phyloP scores from a whole-genome alignment of 371 early-diverging fungal genomes.

The Paraphysoderma sedebokerense region DNA sequence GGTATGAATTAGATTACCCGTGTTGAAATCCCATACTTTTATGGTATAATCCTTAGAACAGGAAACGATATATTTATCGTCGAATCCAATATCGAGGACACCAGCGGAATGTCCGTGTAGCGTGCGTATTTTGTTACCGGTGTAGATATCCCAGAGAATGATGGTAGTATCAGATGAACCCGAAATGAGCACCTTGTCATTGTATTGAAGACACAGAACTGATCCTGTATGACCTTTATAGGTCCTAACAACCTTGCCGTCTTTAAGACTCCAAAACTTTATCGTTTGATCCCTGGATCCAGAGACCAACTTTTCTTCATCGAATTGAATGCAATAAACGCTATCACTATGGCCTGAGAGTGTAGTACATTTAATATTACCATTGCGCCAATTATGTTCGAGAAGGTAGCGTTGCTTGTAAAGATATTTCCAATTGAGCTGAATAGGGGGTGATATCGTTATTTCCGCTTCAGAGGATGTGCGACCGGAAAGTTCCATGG shows the following conservation, averaged over 20 bases:
- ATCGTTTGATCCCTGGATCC: constrained; percentile 87
- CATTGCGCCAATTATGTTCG: constrained; percentile 25
- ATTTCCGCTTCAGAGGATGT: constrained; percentile 10
- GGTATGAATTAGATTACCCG: constrained; percentile 28
- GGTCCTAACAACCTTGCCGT: constrained; percentile 45
- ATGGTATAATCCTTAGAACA: constrained; percentile 87
- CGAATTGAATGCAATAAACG: constrained; percentile 88
- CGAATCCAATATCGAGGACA: constrained; percentile 64
- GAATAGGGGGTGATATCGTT: constrained; percentile 8
- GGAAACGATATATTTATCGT: constrained; percentile 51
- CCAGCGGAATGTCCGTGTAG: constrained; percentile 55
- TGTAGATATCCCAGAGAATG: constrained; percentile 66
- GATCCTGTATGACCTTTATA: constrained; percentile 72
- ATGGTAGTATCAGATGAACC: constrained; percentile 82
- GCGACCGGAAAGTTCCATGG: constrained; percentile 5
- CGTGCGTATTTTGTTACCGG: constrained; percentile 16
- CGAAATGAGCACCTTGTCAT: constrained; percentile 58
- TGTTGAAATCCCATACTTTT: constrained; percentile 53
- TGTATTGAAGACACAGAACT: constrained; percentile 77
- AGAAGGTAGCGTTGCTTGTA: constrained; percentile 31
- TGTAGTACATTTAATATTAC: constrained; percentile 14
- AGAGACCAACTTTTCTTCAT: constrained; percentile 57
- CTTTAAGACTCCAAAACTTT: constrained; percentile 48
- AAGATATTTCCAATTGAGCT: constrained; percentile 35
- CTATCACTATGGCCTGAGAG: constrained; percentile 70